phyloP scores from a whole-genome alignment of 345 rosid genomes.

The Eucalyptus erythrocorys region DNA sequence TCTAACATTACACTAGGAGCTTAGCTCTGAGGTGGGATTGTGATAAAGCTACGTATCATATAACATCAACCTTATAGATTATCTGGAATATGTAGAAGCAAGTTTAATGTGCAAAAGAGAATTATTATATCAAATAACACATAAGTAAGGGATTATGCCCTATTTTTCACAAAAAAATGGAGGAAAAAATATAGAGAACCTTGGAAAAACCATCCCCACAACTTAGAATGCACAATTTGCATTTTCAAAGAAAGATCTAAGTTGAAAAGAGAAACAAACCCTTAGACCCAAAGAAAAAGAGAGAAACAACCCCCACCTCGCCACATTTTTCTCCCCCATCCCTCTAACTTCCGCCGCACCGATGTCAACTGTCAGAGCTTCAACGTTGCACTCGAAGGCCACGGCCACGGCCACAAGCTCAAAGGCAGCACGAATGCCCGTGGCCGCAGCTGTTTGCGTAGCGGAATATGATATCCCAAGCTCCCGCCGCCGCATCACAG shows the following conservation, averaged over 20 bases:
- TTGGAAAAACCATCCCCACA: background rate
- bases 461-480: no score
- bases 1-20: background rate
- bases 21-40: background rate
- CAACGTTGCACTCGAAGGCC: fast-evolving
- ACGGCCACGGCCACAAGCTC: background rate
- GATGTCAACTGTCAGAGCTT: background rate
- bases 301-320: background rate
- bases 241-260: no score
- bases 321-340: no score
- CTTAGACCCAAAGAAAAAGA: no score
- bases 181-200: no score
- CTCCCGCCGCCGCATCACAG: background rate
- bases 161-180: background rate
- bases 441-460: background rate
- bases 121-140: fast-evolving
- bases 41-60: background rate
- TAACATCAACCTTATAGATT: background rate
- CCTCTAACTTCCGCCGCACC: no score
- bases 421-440: background rate
- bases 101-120: background rate
- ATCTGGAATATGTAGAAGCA: background rate
- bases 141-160: background rate
- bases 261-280: no score
- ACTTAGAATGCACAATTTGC: fast-evolving